Percentiles rank a stretch among this genome's conserved stretches.
These are phyloP conservation scores for Mortierella sp. DNA, from an alignment of 371 early-diverging fungal species.

Conservation along the genomic window DNA sequence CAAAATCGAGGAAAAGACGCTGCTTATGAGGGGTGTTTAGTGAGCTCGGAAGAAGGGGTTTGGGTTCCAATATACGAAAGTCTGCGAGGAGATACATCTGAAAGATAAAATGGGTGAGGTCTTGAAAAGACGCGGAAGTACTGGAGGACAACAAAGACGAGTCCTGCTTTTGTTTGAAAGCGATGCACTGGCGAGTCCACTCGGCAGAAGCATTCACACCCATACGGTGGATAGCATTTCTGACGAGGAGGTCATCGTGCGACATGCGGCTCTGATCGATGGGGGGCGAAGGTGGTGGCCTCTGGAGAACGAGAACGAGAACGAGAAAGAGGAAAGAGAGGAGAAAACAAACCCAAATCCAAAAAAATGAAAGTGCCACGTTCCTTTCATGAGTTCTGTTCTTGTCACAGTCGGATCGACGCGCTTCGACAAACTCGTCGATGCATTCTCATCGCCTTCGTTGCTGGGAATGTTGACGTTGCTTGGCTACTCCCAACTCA, in stretches of 20 bases:
- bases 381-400: slow-evolving; percentile 30
- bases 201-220: slow-evolving; percentile 47
- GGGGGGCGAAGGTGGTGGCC: background rate
- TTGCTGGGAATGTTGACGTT: slow-evolving; percentile 60
- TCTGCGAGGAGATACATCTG: slow-evolving; percentile 52
- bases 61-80: slow-evolving; percentile 35
- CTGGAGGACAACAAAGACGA: slow-evolving; percentile 12
- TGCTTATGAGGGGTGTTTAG: slow-evolving; percentile 39
- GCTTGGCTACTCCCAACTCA: slow-evolving; percentile 64
- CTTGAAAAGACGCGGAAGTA: slow-evolving; percentile 4
- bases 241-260: slow-evolving; percentile 46
- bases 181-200: slow-evolving; percentile 52
- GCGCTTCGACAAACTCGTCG: slow-evolving; percentile 81
- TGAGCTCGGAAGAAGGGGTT: slow-evolving; percentile 26
- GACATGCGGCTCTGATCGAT: slow-evolving; percentile 10
- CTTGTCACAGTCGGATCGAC: slow-evolving; percentile 95
- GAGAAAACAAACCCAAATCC: background rate
- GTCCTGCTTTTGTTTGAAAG: slow-evolving; percentile 9
- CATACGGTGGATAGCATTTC: slow-evolving; percentile 34
- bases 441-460: slow-evolving; percentile 53
- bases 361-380: slow-evolving; percentile 8
- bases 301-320: background rate
- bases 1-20: slow-evolving; percentile 14
- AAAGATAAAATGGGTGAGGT: slow-evolving; percentile 26
- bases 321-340: background rate